Percentiles rank a stretch among this genome's conserved stretches.
These are phyloP conservation scores for Chamaecrista fasciculata DNA, from an alignment of 306 rosid species.

Conservation along the genomic window DNA sequence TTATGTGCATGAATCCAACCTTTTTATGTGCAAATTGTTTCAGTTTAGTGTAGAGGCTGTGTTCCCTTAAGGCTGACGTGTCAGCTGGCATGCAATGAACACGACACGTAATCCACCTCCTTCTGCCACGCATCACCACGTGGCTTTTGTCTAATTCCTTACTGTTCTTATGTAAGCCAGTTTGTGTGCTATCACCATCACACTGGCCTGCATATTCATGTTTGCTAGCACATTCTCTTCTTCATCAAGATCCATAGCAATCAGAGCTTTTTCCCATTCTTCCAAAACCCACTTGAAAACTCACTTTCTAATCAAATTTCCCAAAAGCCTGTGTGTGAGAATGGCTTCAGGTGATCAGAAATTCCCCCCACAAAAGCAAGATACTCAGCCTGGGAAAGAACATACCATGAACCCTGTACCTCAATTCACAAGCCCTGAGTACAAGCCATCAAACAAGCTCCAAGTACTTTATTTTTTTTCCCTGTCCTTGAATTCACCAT, in stretches of 20 bases:
- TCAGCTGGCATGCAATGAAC: slow-evolving; percentile 30
- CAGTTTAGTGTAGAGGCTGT: not conserved
- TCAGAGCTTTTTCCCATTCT: not conserved
- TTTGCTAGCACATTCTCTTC: slow-evolving; percentile 2
- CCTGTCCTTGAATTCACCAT: no score
- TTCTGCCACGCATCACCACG: slow-evolving; percentile 35
- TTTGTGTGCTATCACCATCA: not conserved
- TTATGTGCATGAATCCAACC: not conserved
- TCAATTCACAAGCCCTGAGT: slow-evolving; percentile 52
- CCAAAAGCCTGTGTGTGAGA: slow-evolving; percentile 27
- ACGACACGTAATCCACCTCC: slow-evolving; percentile 31
- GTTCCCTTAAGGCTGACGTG: no score
- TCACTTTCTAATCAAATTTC: slow-evolving; percentile 12
- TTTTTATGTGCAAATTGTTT: not conserved
- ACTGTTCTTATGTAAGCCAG: slow-evolving; percentile 7
- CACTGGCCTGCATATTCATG: not conserved
- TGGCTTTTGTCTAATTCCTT: slow-evolving; percentile 23
- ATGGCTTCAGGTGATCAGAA: slow-evolving; percentile 66
- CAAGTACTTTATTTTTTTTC: slow-evolving; percentile 34
- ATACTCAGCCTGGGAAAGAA: slow-evolving; percentile 72
- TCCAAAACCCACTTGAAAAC: not conserved
- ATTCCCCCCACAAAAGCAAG: slow-evolving; percentile 65
- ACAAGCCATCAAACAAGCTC: slow-evolving; percentile 75
- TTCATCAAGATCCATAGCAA: slow-evolving; percentile 25
- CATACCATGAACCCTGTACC: slow-evolving; percentile 75